Evolutionary conservation across 1,139 yeast species (phyloP).

Genomic region (Yamadazyma jaroonii): DNA sequence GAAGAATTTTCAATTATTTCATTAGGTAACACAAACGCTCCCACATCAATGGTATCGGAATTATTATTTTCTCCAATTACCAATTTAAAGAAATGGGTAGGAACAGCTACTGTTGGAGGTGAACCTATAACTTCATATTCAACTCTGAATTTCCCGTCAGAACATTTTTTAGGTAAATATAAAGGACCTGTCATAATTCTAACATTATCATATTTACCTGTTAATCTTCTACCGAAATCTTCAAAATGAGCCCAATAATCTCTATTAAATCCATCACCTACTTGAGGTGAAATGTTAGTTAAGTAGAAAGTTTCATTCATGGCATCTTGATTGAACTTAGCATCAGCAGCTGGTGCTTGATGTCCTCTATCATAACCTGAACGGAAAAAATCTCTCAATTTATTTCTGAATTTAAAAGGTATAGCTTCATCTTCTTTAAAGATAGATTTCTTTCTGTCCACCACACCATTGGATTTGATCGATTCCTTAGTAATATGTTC

Average conservation of each 20-base stretch:
- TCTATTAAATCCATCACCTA: slow-evolving; percentile 95
- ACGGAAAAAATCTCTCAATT: slow-evolving; percentile 81
- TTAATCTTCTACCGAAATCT: slow-evolving; percentile 77
- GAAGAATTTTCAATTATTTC: slow-evolving; percentile 65
- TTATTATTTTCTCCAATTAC: slow-evolving; percentile 72
- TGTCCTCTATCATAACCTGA: slow-evolving; percentile 98
- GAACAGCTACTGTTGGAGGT: slow-evolving; percentile 96
- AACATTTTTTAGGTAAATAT: slow-evolving; percentile 73
- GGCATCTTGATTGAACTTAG: slow-evolving; percentile 82
- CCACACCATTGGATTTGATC: slow-evolving; percentile 45
- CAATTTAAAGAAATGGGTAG: slow-evolving; percentile 93
- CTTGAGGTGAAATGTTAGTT: slow-evolving; percentile 94
- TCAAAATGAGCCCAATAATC: slow-evolving; percentile 98
- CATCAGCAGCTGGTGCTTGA: slow-evolving; percentile 97
- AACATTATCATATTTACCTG: slow-evolving; percentile 65
- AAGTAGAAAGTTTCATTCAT: slow-evolving; percentile 92
- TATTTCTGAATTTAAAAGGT: slow-evolving; percentile 73
- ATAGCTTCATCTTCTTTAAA: slow-evolving; percentile 87
- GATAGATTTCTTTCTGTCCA: slow-evolving; percentile 75
- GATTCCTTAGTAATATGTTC: slow-evolving; percentile 87
- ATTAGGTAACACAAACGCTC: slow-evolving; percentile 92
- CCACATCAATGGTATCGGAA: slow-evolving; percentile 63
- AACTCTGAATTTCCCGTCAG: slow-evolving; percentile 68
- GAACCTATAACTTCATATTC: slow-evolving; percentile 92
- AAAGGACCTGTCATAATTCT: slow-evolving; percentile 93